Evolutionary conservation across 177 flowering plant species (phyloP), one percentile per base, ranked within the genome.

Genomic region (Telopea speciosissima): DNA sequence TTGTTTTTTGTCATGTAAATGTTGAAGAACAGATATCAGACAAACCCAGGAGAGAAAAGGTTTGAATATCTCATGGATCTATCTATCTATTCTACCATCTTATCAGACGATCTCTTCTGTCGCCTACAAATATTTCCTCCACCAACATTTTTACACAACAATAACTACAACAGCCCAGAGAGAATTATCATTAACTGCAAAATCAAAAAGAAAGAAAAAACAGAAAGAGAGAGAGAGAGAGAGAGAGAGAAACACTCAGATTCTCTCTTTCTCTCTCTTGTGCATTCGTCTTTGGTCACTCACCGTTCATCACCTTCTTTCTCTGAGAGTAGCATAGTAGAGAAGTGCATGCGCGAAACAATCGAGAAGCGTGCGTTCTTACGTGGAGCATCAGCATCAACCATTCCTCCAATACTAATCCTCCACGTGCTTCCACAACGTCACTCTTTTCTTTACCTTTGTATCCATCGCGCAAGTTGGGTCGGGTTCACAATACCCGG

Each of bases 401-500:
- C 31, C 31, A 21, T 1, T 58, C 61, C 61, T n/a, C 70, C 74
- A 75, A 66, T 66, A 7, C 24, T 0, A 63, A 14, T 13, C 26
- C 68, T 8, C 73, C 81, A 74, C 75, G 75, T 71, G 75, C 42
- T 13, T 17, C 28, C 24, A 0, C 45, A 19, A 22, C 58, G 24
- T 26, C n/a, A 9, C 33, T 14, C 21, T 3, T 10, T 8, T 64
- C 22, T 84, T 84, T 81, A 83, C 85, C 73, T 76, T 71, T 83
- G 83, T 49, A 90, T 54, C 80, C 79, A 78, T 54, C 84, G 75
- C 3, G 85, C 87, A 49, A 90, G 87, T 72, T 90, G 89, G 44
- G 85, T 82, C 3, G 96, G 96, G 80, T 89, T 89, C 62, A 89
- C 85, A 42, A 90, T 63, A n/a, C 87, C 91, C 0, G 86, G 82